Evolutionary conservation across 129 eudicot genomes (phyloP).

Genomic region (Chrysanthemum lavandulifolium): DNA sequence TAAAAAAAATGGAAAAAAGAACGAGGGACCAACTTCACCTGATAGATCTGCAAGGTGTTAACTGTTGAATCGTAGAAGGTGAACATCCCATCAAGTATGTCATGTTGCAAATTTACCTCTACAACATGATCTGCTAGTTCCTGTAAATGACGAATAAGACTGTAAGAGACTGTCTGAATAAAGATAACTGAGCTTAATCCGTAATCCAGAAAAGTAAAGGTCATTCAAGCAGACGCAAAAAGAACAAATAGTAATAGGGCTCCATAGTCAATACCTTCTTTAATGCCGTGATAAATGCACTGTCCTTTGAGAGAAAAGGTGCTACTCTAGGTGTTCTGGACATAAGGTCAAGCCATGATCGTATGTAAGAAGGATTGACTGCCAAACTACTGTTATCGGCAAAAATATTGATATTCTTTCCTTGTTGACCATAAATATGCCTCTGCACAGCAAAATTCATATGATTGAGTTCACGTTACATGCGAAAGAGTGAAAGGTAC

Average conservation of each 20-base stretch:
- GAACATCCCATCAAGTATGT: slow-evolving; percentile 76
- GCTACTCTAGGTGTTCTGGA: slow-evolving; percentile 92
- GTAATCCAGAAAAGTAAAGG: no score
- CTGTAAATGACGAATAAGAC: slow-evolving; percentile 34
- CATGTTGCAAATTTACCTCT: slow-evolving; percentile 86
- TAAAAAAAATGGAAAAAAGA: neutral
- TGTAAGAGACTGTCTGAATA: neutral
- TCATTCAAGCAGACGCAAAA: neutral
- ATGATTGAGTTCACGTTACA: slow-evolving; percentile 8
- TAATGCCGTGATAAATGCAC: slow-evolving; percentile 66
- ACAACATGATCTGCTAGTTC: slow-evolving; percentile 83
- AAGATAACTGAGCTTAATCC: no score
- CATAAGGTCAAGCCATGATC: slow-evolving; percentile 77
- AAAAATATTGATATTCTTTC: slow-evolving; percentile 67
- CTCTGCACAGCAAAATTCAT: slow-evolving; percentile 50
- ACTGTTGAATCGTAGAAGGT: slow-evolving; percentile 85
- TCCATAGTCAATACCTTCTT: slow-evolving; percentile 51
- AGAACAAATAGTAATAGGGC: neutral
- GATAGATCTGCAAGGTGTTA: slow-evolving; percentile 73
- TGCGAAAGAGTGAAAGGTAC: slow-evolving; percentile 2
- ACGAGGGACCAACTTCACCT: slow-evolving; percentile 41
- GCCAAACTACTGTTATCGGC: slow-evolving; percentile 82
- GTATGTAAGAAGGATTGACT: slow-evolving; percentile 67
- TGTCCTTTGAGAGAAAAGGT: slow-evolving; percentile 78
- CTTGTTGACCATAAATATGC: slow-evolving; percentile 80